Base-by-base conservation (phyloP, 1,139 yeast species). In the Protomyces inouyei region DNA sequence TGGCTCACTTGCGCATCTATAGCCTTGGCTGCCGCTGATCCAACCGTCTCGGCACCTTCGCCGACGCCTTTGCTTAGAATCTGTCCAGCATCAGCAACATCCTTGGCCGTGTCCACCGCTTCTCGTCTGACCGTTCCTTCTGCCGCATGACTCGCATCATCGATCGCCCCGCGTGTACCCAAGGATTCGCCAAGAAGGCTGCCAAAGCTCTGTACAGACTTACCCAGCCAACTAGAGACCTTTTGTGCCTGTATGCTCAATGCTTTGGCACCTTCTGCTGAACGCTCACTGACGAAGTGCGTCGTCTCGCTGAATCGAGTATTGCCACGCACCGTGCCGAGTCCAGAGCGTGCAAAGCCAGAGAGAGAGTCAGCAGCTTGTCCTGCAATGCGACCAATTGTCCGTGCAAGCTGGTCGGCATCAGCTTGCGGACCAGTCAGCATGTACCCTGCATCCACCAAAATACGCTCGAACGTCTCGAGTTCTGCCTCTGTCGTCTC, bases 391-490 rank as follows among this genome's bases (percentile, higher is more conserved):
- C 28, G 57, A 40, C 63, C 63, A 59, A 18, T 59, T 52, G 52
- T 52, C 12, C 63, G 52, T 2, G 63, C 43, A 4, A 59, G 43
- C 32, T 52, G 43, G 43, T 59, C 63, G 2, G 63, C 63, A 52
- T 59, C 63, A 3, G 63, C 63, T 52, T 59, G 63, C 18, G 57
- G 46, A 3, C 63, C 63, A 23, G 54, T 55, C 52, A 52, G n/a
- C 36, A 59, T 48, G 45, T 36, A 59, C 14, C 52, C 43, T 32
- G 53, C 46, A 16, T 59, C 63, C 9, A 59, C 63, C 16, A 59
- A 53, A 6, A 25, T 25, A 36, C 43, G 40, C 23, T 59, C 63
- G 37, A 59, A 52, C 32, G 35, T 37, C 40, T 55, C 54, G 43
- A 59, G 35, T n/a, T 53, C 46, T 12, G 63, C 56, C 36, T 59